Base-by-base conservation (phyloP, 768 basidiomycete species). In the Amanita fuliginea region DNA sequence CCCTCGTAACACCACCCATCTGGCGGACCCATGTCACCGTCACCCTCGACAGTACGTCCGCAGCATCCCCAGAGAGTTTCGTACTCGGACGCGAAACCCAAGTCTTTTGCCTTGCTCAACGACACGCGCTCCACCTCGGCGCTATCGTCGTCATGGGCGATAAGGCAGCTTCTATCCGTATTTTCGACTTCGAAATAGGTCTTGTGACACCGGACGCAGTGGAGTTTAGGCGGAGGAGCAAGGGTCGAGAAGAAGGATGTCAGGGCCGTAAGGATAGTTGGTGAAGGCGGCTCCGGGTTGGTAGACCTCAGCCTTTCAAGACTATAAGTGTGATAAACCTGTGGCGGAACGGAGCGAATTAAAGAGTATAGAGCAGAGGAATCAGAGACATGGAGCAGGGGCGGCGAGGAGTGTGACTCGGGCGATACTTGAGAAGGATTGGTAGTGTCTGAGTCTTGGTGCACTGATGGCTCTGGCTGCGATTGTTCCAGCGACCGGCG, bases 1-100 rank as follows among this genome's bases (percentile, higher is more conserved):
- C 86, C 86, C 61, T 89, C 86, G 57, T 87, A 89, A 57, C 86
- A 90, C 85, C 85, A 90, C 1, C 86, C 87, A 59, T 87, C 84
- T 1, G 86, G 87, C 1, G 87, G 86, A 0, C 86, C 86, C 67
- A 83, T 82, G 53, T 86, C 82, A 1, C 87, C 86, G 54, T 83
- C 79, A 0, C 86, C 86, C 21, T 86, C 80, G 5, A 80, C 81
- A 0, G 76, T 81, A 57, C 74, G 70, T 6, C 76, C 82, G 61
- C 86, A 90, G 64, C 87, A 90, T 2, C 75, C 77, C 76, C 78
- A 90, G 1, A 80, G 65, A 0, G 86, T 72, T 64, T 77, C 72
- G 51, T 73, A 74, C 44, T 66, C 60, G 2, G 64, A 64, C 13
- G 65, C 63, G 26, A 57, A 47, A 6, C 60, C 14, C 26, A 43